phyloP scores from a whole-genome alignment of 306 rosid genomes.

The Cicer arietinum region DNA sequence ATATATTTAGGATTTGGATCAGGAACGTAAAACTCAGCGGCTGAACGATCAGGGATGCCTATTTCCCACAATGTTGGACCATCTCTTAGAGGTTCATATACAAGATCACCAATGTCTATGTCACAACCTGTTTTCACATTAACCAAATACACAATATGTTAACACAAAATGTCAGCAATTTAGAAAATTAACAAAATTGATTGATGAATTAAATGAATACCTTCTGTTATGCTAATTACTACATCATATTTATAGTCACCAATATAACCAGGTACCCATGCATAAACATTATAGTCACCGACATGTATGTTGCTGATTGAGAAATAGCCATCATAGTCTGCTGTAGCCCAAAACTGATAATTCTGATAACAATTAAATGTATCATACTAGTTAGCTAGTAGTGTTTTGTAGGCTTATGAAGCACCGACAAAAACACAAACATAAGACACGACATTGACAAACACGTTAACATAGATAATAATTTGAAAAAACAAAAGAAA shows the following conservation, averaged over 20 bases:
- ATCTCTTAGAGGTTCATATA: constrained; percentile 77
- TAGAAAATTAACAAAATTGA: neutral
- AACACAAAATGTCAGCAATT: neutral
- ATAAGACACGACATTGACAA: too few relatives aligned
- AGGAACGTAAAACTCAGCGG: constrained; percentile 81
- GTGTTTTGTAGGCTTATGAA: too few relatives aligned
- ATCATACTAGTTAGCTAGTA: constrained; percentile 5
- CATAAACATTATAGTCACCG: constrained; percentile 69
- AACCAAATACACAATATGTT: constrained; percentile 10
- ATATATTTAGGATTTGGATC: constrained; percentile 78
- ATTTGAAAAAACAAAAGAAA: neutral
- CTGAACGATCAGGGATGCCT: constrained; percentile 86
- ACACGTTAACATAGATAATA: too few relatives aligned
- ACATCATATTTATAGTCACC: constrained; percentile 70
- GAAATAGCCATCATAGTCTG: constrained; percentile 73
- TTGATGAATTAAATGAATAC: constrained; percentile 40
- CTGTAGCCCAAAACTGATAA: constrained; percentile 84
- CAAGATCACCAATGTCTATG: constrained; percentile 65
- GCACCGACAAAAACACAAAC: too few relatives aligned
- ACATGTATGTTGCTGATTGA: constrained; percentile 52
- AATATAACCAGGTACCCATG: constrained; percentile 83
- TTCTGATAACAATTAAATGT: constrained; percentile 55
- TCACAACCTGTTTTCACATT: constrained; percentile 53
- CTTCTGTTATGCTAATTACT: constrained; percentile 62
- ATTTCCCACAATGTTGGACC: constrained; percentile 97